Conservation (phyloP, 169 alveolate species). For the Cryptosporidium sp. region DNA sequence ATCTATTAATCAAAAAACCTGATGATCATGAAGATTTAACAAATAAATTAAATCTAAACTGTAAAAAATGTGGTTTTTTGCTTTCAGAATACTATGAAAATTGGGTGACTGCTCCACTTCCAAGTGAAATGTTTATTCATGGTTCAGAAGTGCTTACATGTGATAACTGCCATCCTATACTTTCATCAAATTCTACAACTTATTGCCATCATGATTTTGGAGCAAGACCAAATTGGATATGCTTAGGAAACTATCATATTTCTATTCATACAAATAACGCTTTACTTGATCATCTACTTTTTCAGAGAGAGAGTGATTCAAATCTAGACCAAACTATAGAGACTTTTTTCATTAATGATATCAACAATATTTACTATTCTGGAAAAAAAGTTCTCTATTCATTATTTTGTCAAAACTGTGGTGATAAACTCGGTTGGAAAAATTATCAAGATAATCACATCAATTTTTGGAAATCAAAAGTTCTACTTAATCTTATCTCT, state of each 20-base stretch:
- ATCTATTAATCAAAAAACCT: not conserved
- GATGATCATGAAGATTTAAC: not conserved
- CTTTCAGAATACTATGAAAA: slow-evolving; percentile 8
- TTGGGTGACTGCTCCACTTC: slow-evolving; percentile 46
- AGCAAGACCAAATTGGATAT: slow-evolving; percentile 49
- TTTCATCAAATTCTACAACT: no score
- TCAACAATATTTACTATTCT: slow-evolving; percentile 23
- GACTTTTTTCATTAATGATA: slow-evolving; percentile 19
- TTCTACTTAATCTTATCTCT: not conserved
- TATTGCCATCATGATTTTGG: not conserved
- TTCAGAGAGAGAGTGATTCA: not conserved
- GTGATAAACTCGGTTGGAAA: slow-evolving; percentile 40
- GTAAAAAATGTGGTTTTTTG: slow-evolving; percentile 8
- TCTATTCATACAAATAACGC: slow-evolving; percentile 18
- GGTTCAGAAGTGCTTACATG: slow-evolving; percentile 61
- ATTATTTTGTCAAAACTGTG: slow-evolving; percentile 3
- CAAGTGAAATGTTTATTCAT: slow-evolving; percentile 61
- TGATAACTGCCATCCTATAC: slow-evolving; percentile 46
- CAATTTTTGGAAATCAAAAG: slow-evolving; percentile 44
- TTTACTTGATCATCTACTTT: not conserved
- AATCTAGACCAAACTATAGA: not conserved
- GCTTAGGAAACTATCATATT: slow-evolving; percentile 57
- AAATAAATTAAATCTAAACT: not conserved
- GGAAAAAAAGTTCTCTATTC: not conserved
- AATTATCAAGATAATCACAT: not conserved